Base-by-base conservation (phyloP, 768 basidiomycete genomes). In the Cystofilobasidium bisporidii region DNA sequence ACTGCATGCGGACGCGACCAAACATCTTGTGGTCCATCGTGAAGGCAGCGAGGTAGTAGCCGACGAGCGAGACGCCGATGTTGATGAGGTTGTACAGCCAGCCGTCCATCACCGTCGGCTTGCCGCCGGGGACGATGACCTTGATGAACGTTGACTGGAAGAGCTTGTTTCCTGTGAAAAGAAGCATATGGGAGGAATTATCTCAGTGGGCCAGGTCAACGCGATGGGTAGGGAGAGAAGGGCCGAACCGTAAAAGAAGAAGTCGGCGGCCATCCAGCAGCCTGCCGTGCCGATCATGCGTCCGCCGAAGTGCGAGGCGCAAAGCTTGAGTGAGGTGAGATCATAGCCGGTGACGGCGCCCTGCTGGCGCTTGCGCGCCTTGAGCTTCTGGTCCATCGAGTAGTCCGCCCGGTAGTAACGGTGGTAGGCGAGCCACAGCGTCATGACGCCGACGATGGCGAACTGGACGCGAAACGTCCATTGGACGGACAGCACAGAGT, bases 361-460 rank as follows among this genome's bases (percentile, higher is more conserved):
- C 20, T 69, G 70, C 70, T 75, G 74, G 73, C 79, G 79, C 61
- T 68, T 68, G 41, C 48, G 33, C 61, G 61, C 62, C 24, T 50
- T 24, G 28, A 68, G 61, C 67, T 68, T 68, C 20, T 47, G 48
- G 70, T 76, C 73, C 38, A 73, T 74, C 17, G 75, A 74, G 70
- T 76, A 75, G 67, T 76, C 71, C 60, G 75, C 74, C 65, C 75
- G 74, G 74, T 76, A 79, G 72, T 75, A 76, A 72, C 79, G 76
- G 75, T 76, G 78, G 75, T 79, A 79, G 50, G 77, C 76, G 30
- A 80, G 76, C 79, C 79, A 80, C 43, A 78, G 71, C 43, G 77
- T 79, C 72, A 78, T 76, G 40, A 76, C 67, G n/a, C 74, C 77
- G 71, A 79, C 77, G 71, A 79, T 72, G 22, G 73, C 79, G 71